A percentile compares a stretch with the other conserved stretches of the same genome.
phyloP scores from a whole-genome alignment of 2,329 filamentous ascomycete genomes.

The Fusarium neocosmosporiellum region DNA sequence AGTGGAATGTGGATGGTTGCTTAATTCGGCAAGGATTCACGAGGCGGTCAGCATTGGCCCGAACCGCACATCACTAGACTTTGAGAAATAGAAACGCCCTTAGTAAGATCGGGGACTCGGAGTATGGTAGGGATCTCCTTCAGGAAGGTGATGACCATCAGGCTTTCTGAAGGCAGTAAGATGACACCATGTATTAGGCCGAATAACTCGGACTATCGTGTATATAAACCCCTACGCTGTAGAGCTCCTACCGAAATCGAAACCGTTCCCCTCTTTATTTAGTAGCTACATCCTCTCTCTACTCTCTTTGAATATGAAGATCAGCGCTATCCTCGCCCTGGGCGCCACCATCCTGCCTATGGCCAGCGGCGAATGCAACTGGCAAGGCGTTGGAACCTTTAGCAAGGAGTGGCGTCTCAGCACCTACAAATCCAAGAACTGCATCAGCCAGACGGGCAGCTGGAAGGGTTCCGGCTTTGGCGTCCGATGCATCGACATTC shows the following conservation, averaged over 20 bases:
- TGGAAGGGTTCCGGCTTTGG: neutral
- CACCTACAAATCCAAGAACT: constrained; percentile 1
- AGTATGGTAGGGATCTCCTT: neutral
- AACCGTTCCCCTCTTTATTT: neutral
- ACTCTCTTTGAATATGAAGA: neutral
- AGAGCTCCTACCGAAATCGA: neutral
- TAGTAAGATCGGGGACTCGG: neutral
- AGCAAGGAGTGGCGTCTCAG: neutral
- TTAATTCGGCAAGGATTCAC: neutral
- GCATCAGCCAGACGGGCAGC: neutral
- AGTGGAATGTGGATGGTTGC: neutral
- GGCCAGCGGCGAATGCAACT: neutral
- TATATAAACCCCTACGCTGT: neutral
- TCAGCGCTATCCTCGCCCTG: neutral
- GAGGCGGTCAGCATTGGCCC: neutral
- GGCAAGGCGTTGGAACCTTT: neutral
- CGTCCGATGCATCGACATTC: neutral
- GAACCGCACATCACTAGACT: neutral
- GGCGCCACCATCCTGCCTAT: neutral
- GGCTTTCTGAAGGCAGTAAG: neutral
- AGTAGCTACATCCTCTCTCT: neutral
- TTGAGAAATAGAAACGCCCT: neutral
- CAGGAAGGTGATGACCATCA: neutral
- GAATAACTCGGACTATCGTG: neutral
- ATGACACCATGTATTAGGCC: neutral